Evolutionary conservation across 805 yeast genomes (phyloP), one percentile per base, ranked within the genome.

Genomic region (Wickerhamomyces alni): DNA sequence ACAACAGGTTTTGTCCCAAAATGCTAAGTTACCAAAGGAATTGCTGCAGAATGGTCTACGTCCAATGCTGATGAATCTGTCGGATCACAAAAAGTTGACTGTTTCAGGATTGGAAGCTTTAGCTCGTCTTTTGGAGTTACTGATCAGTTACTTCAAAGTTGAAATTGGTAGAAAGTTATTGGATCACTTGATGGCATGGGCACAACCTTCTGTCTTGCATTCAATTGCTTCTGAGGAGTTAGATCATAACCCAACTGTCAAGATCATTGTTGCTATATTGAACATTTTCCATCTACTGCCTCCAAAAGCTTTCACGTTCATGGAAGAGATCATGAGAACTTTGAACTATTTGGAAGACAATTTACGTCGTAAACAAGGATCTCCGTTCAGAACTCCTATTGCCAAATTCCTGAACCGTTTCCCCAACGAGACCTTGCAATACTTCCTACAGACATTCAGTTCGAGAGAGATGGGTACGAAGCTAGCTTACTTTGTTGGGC

Each of bases 111-210:
- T 93, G 16, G 96, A 91, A 54, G 96, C 98, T 0, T 67, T 93
- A 17, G 94, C 97, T 0, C 69, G 94, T 33, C 68, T 93, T 25
- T 68, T 93, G 31, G 96, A 91, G 54, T 67, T 94, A 17, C 67
- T 93, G 48, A 88, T 91, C 27, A 87, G 94, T 4, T 91, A 93
- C 54, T 93, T 93, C 70, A 84, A 94, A 58, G 97, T 94, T 16
- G 99, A 93, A 59, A 91, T 93, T 48, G 99, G 99, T 25, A 75
- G 88, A 36, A 93, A 93, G 53, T 65, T 93, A 37, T 70, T 94
- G 25, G 98, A 93, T 55, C 99, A 93, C 61, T 68, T 93, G 47
- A 83, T 82, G 75, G 96, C 97, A 0, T 89, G 96, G 95, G 95
- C 97, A 0, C 89, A 86, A 51, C 87, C 93, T 3, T 75, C 76